Percentiles rank a stretch among this genome's conserved stretches.
Conservation (phyloP, 192 early-diverging fungal species). For the Diversispora eburnea region DNA sequence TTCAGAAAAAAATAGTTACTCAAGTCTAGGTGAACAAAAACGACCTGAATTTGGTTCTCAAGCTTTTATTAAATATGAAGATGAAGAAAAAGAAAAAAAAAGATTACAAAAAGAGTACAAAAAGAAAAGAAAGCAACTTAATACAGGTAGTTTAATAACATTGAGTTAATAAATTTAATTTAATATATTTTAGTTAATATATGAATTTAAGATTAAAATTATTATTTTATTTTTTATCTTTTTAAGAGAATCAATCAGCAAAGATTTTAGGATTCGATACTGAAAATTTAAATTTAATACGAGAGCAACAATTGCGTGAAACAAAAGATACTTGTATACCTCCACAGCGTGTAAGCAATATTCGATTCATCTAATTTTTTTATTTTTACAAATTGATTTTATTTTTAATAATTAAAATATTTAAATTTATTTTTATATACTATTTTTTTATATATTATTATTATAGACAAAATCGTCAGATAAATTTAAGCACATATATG, state of each 20-base stretch:
- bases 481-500: slow-evolving; percentile 71
- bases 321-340: slow-evolving; percentile 38
- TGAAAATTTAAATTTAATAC: slow-evolving; percentile 49
- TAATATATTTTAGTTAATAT: neutral
- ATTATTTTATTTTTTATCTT: neutral
- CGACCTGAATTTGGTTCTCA: slow-evolving; percentile 57
- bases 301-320: slow-evolving; percentile 60
- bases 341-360: slow-evolving; percentile 32
- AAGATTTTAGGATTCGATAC: slow-evolving; percentile 66
- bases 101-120: slow-evolving; percentile 63
- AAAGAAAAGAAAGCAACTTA: slow-evolving; percentile 38
- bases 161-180: neutral
- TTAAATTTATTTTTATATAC: neutral
- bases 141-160: neutral
- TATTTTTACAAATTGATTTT: neutral
- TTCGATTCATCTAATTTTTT: neutral
- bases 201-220: neutral
- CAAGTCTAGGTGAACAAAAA: neutral
- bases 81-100: slow-evolving; percentile 58
- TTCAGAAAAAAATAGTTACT: no score
- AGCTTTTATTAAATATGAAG: slow-evolving; percentile 60
- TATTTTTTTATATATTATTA: no score
- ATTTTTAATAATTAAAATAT: neutral
- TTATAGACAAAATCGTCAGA: slow-evolving; percentile 50
- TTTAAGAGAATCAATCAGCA: slow-evolving; percentile 52